phyloP scores from a whole-genome alignment of 805 yeast species.

The Hanseniaspora opuntiae region DNA sequence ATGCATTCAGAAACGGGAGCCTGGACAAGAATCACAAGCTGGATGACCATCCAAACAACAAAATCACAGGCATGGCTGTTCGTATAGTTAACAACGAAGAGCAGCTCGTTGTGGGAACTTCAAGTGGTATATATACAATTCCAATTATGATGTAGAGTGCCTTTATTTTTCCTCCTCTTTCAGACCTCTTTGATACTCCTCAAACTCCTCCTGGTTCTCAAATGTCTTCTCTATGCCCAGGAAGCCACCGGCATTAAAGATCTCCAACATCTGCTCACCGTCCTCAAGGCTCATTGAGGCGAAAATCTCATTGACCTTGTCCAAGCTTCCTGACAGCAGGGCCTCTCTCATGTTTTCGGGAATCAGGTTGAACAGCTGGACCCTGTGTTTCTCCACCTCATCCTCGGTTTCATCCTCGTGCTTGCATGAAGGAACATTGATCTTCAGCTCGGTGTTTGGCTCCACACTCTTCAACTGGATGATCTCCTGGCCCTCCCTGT shows the following conservation, averaged over 20 bases:
- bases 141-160: constrained; percentile 49
- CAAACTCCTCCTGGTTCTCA: constrained; percentile 60
- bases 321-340: constrained; percentile 54
- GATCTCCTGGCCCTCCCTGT: constrained; percentile 48
- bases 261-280: constrained; percentile 64
- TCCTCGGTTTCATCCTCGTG: constrained; percentile 33
- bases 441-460: constrained; percentile 61
- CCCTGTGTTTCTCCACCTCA: constrained; percentile 32
- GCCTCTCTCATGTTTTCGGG: constrained; percentile 61
- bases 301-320: constrained; percentile 70
- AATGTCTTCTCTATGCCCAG: constrained; percentile 66
- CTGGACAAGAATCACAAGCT: not conserved
- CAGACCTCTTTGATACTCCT: constrained; percentile 28
- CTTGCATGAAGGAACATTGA: constrained; percentile 53
- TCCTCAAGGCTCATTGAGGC: constrained; percentile 58
- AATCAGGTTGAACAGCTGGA: constrained; percentile 43
- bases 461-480: constrained; percentile 83
- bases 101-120: constrained; percentile 43
- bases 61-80: constrained; percentile 53
- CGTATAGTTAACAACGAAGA: constrained; percentile 27
- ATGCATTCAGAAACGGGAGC: not conserved
- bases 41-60: not conserved
- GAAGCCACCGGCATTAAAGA: constrained; percentile 68
- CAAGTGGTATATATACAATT: constrained; percentile 52
- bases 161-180: constrained; percentile 24